Evolutionary conservation across 169 alveolate genomes (phyloP).

Genomic region (Plasmodium malariae): DNA sequence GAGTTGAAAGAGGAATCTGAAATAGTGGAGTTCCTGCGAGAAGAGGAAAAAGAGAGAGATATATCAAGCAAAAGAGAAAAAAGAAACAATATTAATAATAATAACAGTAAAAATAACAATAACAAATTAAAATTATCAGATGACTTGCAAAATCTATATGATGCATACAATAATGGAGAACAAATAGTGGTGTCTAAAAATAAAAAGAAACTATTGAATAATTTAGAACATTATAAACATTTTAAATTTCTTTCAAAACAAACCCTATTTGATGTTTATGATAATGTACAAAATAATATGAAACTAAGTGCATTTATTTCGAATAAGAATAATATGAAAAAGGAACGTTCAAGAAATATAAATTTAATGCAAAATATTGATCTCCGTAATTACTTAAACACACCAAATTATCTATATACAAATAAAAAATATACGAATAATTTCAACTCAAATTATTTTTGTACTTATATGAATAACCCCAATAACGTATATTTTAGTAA

Average conservation of each 20-base stretch:
- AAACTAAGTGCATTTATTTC: neutral
- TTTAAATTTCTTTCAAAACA: slow-evolving; percentile 25
- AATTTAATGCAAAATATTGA: neutral
- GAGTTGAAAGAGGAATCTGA: too few relatives aligned
- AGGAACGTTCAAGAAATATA: slow-evolving; percentile 2
- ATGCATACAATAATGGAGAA: slow-evolving; percentile 68
- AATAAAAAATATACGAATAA: neutral
- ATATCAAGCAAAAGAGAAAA: neutral
- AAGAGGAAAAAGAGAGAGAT: neutral
- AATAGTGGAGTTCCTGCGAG: too few relatives aligned
- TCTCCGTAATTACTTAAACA: neutral
- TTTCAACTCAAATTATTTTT: neutral
- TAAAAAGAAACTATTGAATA: slow-evolving; percentile 28
- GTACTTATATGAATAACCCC: neutral
- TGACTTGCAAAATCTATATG: slow-evolving; percentile 39
- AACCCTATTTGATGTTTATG: slow-evolving; percentile 19
- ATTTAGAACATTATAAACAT: slow-evolving; percentile 14
- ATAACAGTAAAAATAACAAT: neutral
- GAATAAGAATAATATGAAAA: slow-evolving; percentile 2
- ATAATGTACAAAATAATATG: slow-evolving; percentile 4
- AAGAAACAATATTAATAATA: neutral
- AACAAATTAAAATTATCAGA: slow-evolving; percentile 38
- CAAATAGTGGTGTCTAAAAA: slow-evolving; percentile 24
- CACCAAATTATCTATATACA: neutral
- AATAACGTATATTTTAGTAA: neutral